Base-by-base conservation (phyloP, 192 early-diverging fungal genomes). In the Coemansia sp. region DNA sequence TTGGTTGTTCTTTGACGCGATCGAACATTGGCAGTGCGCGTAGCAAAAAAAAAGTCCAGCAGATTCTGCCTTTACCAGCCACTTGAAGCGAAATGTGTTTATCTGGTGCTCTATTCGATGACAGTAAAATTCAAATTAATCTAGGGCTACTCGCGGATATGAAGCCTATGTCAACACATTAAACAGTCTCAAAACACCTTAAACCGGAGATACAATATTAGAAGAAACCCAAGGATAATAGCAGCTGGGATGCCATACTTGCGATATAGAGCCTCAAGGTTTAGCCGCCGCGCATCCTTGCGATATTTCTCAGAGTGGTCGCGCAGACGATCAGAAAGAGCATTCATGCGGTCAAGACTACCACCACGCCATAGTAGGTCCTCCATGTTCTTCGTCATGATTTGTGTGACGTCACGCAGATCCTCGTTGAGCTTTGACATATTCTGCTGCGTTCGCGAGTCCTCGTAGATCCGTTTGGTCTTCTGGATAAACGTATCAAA, bases 401-500 rank as follows among this genome's bases (percentile, higher is more conserved):
- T 98, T 64, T 94, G 85, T 28, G 92, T 93, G 4, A 98, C 95
- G 76, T 98, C 96, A 55, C 91, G 89, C 62, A 98, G 77, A 76
- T 98, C 96, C 60, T 96, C 94, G 73, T 97, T 95, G 28, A 98
- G 78, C 76, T 93, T 95, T 60, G 91, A 83, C 69, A 98, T 63
- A 71, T 98, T 96, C 49, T 87, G 84, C 74, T 94, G 92, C 22
- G 95, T 93, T 58, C 94, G 87, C 56, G 92, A 90, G 77, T 98
- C 94, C 74, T 97, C 92, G 81, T 95, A 98, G 59, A 94, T 87
- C 62, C 92, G 89, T 82, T 97, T 97, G 49, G 93, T 93, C 69
- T 98, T 97, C 82, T 98, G 96, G 74, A 98, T 98, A 73, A 94
- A 98, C 5, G 92, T 96, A 82, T 97, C 95, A 71, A 98, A 98